phyloP scores from a whole-genome alignment of 2,329 filamentous ascomycete genomes.

The Penicillium sp. region DNA sequence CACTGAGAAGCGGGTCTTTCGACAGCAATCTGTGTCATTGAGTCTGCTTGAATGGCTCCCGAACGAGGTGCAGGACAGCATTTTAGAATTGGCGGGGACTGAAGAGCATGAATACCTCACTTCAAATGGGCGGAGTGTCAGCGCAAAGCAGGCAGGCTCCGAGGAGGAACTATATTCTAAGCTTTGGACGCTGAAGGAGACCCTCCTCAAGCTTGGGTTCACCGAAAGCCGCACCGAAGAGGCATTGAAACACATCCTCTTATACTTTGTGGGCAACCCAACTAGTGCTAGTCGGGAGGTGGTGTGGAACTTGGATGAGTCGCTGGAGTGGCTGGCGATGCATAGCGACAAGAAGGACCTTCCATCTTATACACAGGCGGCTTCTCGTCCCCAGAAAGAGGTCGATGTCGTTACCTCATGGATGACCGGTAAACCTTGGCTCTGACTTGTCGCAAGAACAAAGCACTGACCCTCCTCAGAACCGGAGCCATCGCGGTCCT shows the following conservation, averaged over 20 bases:
- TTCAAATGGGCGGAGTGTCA: conserved; percentile 25
- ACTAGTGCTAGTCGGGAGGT: conserved; percentile 57
- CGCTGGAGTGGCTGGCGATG: conserved; percentile 84
- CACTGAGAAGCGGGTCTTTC: conserved; percentile 79
- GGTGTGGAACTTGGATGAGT: conserved; percentile 83
- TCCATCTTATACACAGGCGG: conserved; percentile 63
- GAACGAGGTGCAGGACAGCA: conserved; percentile 70
- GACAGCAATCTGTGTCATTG: conserved; percentile 73
- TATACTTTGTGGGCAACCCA: conserved; percentile 63
- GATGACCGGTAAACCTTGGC: conserved; percentile 34
- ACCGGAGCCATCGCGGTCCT: conserved; percentile 29
- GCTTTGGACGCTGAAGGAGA: conserved; percentile 80
- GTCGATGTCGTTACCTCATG: conserved; percentile 35
- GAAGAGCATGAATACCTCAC: conserved; percentile 41
- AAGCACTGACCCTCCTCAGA: conserved; percentile 32
- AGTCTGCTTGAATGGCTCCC: conserved; percentile 75
- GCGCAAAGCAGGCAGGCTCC: conserved; percentile 45
- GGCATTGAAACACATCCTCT: conserved; percentile 64
- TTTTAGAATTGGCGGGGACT: conserved; percentile 61
- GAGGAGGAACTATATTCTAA: conserved; percentile 78
- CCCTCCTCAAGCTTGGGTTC: conserved; percentile 68
- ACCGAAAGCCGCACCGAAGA: conserved; percentile 60
- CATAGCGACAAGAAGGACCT: conserved; percentile 68
- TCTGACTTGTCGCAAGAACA: conserved; percentile 11
- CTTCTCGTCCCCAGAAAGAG: conserved; percentile 28